Evolutionary conservation across 805 yeast species (phyloP).

Genomic region (Crinitomyces ghanaensis): DNA sequence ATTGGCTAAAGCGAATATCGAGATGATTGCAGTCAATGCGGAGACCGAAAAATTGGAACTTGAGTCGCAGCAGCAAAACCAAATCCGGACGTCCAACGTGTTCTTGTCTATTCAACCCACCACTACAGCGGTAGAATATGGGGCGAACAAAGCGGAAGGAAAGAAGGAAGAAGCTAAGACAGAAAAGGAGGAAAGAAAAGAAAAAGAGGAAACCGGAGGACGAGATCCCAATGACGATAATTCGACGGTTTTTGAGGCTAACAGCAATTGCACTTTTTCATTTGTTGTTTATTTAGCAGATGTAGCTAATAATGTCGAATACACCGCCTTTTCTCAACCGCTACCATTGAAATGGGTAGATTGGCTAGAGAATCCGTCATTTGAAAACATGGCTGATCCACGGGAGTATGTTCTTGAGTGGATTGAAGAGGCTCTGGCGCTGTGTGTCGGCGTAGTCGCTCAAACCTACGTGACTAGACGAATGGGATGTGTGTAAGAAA

Average conservation of each 20-base stretch:
- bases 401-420: slow-evolving; percentile 71
- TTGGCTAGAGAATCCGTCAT: slow-evolving; percentile 61
- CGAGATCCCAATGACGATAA: slow-evolving; percentile 1
- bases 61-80: not conserved
- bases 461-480: slow-evolving; percentile 84
- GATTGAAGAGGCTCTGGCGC: slow-evolving; percentile 66
- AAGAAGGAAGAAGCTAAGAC: not conserved
- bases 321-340: slow-evolving; percentile 74
- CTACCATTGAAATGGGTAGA: slow-evolving; percentile 83
- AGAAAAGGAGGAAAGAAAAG: slow-evolving; percentile 1
- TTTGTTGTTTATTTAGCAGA: slow-evolving; percentile 73
- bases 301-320: slow-evolving; percentile 60
- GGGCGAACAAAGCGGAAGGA: slow-evolving; percentile 1
- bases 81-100: slow-evolving; percentile 40
- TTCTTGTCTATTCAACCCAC: slow-evolving; percentile 63
- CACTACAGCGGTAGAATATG: slow-evolving; percentile 8
- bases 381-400: slow-evolving; percentile 63
- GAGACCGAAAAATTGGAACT: slow-evolving; percentile 2
- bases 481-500: too few relatives aligned
- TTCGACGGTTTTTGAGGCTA: slow-evolving; percentile 24
- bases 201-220: slow-evolving; percentile 1
- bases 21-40: slow-evolving; percentile 33
- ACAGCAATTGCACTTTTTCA: slow-evolving; percentile 41
- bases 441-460: slow-evolving; percentile 76
- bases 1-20: slow-evolving; percentile 77